A percentile compares a stretch with the other conserved stretches of the same genome.
Conservation (phyloP, 2,329 filamentous ascomycete species). For the Penicillium vulpinum region DNA sequence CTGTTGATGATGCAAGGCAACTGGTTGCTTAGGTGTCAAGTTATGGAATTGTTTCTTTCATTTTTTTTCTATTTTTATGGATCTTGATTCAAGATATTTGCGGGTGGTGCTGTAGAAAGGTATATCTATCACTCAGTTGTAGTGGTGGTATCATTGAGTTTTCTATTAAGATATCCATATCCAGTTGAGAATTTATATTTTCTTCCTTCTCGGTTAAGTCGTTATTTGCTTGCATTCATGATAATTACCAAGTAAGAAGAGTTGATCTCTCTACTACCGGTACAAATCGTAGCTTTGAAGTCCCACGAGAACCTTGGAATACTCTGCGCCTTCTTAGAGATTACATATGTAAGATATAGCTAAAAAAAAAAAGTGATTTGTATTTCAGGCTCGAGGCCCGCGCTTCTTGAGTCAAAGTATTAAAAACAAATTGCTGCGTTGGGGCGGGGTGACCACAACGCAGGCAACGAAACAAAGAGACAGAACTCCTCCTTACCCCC, state of each 20-base stretch:
- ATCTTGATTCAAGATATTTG: background rate
- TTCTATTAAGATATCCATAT: slow-evolving; percentile 12
- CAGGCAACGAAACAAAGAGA: background rate
- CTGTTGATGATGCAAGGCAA: slow-evolving; percentile 67
- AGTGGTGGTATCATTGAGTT: background rate
- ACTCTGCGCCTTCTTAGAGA: background rate
- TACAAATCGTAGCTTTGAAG: background rate
- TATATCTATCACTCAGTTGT: background rate
- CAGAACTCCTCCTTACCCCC: too few relatives aligned
- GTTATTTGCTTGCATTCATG: background rate
- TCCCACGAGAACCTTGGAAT: background rate
- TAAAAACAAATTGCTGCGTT: background rate
- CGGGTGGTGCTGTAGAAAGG: background rate
- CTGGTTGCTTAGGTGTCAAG: slow-evolving; percentile 37
- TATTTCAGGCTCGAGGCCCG: background rate
- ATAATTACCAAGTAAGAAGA: background rate
- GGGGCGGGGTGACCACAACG: background rate
- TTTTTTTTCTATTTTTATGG: background rate
- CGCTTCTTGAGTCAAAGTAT: background rate
- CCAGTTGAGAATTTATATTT: slow-evolving; percentile 3
- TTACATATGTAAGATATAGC: background rate
- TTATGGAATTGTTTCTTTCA: background rate
- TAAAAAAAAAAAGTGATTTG: background rate
- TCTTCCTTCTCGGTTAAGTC: background rate
- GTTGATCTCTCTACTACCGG: background rate